Evolutionary conservation across 2,329 filamentous ascomycete species (phyloP).

Genomic region (Colletotrichum sp.): DNA sequence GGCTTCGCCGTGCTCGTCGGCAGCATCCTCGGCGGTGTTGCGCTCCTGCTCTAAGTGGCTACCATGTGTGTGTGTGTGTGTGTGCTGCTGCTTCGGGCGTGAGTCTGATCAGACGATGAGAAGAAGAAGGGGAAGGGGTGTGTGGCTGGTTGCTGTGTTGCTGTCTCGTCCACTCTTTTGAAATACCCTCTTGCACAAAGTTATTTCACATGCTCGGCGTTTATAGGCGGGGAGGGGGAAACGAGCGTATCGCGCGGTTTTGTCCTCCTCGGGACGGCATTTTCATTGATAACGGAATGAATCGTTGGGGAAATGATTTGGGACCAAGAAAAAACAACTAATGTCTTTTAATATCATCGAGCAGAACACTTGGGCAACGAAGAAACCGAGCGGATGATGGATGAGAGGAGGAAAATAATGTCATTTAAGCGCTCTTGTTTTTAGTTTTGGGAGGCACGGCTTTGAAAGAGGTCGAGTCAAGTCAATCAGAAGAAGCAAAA

Average conservation of each 20-base stretch:
- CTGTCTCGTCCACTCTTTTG: slow-evolving; percentile 15
- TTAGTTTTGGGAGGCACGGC: not conserved
- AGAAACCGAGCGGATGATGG: not conserved
- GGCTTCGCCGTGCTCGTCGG: slow-evolving; percentile 42
- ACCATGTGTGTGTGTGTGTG: not conserved
- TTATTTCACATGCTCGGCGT: slow-evolving; percentile 18
- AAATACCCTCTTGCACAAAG: slow-evolving; percentile 16
- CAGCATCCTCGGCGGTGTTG: slow-evolving; percentile 45
- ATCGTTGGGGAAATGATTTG: not conserved
- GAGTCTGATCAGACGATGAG: no score
- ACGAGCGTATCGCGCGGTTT: not conserved
- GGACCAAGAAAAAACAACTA: not conserved
- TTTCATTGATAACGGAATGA: not conserved
- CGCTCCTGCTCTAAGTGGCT: slow-evolving; percentile 34
- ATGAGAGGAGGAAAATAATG: not conserved
- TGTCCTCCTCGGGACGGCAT: not conserved
- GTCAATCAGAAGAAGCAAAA: not conserved
- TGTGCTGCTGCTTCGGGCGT: not conserved
- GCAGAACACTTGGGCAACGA: slow-evolving; percentile 4
- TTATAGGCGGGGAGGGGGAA: not conserved
- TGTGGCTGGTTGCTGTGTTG: not conserved
- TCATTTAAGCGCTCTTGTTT: not conserved
- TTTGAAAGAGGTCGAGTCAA: not conserved
- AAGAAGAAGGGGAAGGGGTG: not conserved
- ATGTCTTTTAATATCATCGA: slow-evolving; percentile 8